These are phyloP conservation scores for Syncephalastrum sp. DNA, from an alignment of 371 early-diverging fungal species.

Conservation along the genomic window DNA sequence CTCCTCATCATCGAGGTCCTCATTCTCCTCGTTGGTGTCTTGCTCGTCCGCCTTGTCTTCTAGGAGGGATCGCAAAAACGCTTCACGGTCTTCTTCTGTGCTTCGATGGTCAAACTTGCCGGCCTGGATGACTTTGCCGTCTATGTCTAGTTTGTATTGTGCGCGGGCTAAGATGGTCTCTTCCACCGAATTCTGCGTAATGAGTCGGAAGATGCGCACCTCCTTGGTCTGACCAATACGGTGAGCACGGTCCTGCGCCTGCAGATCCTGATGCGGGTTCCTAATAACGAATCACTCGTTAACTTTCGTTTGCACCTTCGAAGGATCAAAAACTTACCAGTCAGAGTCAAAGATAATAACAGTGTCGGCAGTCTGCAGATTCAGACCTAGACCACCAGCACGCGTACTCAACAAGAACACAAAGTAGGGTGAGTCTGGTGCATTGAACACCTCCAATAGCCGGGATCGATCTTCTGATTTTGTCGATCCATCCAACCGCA, in stretches of 20 bases:
- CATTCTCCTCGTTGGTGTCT: slow-evolving; percentile 59
- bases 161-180: slow-evolving; percentile 95
- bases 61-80: slow-evolving; percentile 81
- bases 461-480: slow-evolving; percentile 85
- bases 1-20: slow-evolving; percentile 71
- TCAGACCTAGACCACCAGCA: slow-evolving; percentile 99
- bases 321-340: slow-evolving; percentile 55
- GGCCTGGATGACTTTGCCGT: slow-evolving; percentile 98
- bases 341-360: slow-evolving; percentile 99
- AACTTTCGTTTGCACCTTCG: background rate
- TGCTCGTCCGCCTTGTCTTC: slow-evolving; percentile 65
- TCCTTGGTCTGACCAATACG: slow-evolving; percentile 99
- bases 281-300: slow-evolving; percentile 17
- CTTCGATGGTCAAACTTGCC: slow-evolving; percentile 98
- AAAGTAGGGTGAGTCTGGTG: slow-evolving; percentile 78
- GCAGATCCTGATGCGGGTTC: slow-evolving; percentile 99
- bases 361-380: slow-evolving; percentile 98
- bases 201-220: slow-evolving; percentile 95
- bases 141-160: slow-evolving; percentile 93
- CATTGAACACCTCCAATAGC: slow-evolving; percentile 82
- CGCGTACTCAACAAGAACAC: slow-evolving; percentile 97
- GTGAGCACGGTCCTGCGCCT: slow-evolving; percentile 99
- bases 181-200: slow-evolving; percentile 94
- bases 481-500: slow-evolving; percentile 97
- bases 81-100: slow-evolving; percentile 90